Base-by-base conservation (phyloP, 768 basidiomycete genomes). In the Holtermannia corniformis region DNA sequence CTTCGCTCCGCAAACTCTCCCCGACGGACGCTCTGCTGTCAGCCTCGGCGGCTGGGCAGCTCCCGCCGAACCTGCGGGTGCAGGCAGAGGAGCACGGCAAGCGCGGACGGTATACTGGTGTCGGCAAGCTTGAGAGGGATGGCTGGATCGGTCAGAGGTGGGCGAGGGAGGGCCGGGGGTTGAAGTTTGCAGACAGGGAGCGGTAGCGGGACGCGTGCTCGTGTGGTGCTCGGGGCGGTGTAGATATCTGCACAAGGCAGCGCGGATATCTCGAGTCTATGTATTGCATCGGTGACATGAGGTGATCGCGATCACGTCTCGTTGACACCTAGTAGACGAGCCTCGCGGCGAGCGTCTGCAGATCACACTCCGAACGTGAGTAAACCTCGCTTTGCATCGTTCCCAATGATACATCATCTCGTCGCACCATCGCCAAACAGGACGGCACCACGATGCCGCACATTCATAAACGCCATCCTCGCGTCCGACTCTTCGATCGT, bases 401-500 rank as follows among this genome's bases (percentile, higher is more conserved):
- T 41, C n/a, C 37, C 37, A 12, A 12, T 41, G 37, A n/a, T 41
- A 41, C 37, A 41, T 41, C 37, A n/a, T 12, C n/a, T n/a, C 12
- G 37, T 41, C n/a, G 37, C n/a, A n/a, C 12, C 12, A 45, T 66
- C 62, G 2, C 62, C 64, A 37, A 66, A 66, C 10, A 66, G 41
- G 1, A 60, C 59, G 43, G 41, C 46, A 2, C 55, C 62, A 19
- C 64, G 42, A 10, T 48, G 41, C 5, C 60, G 61, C 7, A 59
- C 51, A 21, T 47, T 51, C 51, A 64, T 54, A 54, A 64, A 68
- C 12, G 57, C 61, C 63, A 66, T 64, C 43, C 63, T 49, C 7
- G 62, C 57, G 49, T 70, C 63, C 14, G 56, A 28, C 14, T 67
- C 64, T 32, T 66, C 64, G 12, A 63, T 55, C 10, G 54, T 51